A percentile compares a stretch with the other conserved stretches of the same genome.
Evolutionary conservation across 2,329 filamentous ascomycete species (phyloP).

Genomic region (Chaetomium sp.): DNA sequence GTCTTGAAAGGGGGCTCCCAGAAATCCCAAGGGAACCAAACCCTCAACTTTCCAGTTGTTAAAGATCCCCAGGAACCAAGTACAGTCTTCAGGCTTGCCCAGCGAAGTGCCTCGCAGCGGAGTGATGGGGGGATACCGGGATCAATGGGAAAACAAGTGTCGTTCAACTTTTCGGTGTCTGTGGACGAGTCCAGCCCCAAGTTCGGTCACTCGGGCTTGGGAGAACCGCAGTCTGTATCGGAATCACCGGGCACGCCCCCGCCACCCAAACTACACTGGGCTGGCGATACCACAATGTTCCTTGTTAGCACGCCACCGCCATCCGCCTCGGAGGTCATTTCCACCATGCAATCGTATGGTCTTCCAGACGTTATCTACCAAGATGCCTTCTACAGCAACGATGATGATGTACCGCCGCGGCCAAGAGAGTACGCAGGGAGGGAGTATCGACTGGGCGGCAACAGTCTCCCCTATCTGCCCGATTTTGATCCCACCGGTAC

Average conservation of each 20-base stretch:
- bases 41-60: slow-evolving; percentile 63
- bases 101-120: slow-evolving; percentile 51
- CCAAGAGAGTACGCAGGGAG: slow-evolving; percentile 78
- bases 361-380: slow-evolving; percentile 71
- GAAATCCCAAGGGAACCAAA: slow-evolving; percentile 31
- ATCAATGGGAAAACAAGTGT: slow-evolving; percentile 30
- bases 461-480: slow-evolving; percentile 71
- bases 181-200: slow-evolving; percentile 5
- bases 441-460: slow-evolving; percentile 72
- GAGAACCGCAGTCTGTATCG: background rate
- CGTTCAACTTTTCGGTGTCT: slow-evolving; percentile 27
- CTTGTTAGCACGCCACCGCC: slow-evolving; percentile 31
- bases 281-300: slow-evolving; percentile 26
- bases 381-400: slow-evolving; percentile 77
- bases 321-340: slow-evolving; percentile 38
- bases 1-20: slow-evolving; percentile 28
- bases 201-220: background rate
- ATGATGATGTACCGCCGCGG: slow-evolving; percentile 72
- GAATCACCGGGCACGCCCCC: background rate
- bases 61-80: slow-evolving; percentile 66
- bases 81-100: slow-evolving; percentile 60
- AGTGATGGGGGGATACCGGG: slow-evolving; percentile 30
- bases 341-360: slow-evolving; percentile 50
- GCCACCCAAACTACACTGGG: slow-evolving; percentile 14
- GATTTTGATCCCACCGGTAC: slow-evolving; percentile 62